Base-by-base conservation (phyloP, 1,284 basidiomycete genomes). In the Taiwanofungus camphoratus region DNA sequence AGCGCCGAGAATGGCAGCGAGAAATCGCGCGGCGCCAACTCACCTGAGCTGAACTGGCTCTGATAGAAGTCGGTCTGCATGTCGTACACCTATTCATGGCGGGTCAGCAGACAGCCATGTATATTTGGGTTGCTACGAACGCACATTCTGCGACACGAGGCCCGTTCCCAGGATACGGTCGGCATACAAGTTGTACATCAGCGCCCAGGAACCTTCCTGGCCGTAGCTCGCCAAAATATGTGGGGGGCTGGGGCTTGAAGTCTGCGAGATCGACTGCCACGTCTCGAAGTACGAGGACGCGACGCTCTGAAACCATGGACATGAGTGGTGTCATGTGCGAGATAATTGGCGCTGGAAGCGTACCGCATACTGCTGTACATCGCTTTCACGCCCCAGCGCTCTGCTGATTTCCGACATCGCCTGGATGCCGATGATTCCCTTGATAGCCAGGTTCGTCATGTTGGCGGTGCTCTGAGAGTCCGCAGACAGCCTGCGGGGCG, bases 371-470 rank as follows among this genome's bases (percentile, higher is more conserved):
- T 77, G 75, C 4, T 61, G 56, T 23, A 69, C 68, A 47, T 67
- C 66, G 6, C 56, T 59, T 1, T 54, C 60, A 42, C 79, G 60
- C 1, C 76, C 79, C 6, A 82, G 50, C n/a, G 75, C 56, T 2
- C 60, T 53, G 2, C 70, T 69, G 30, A 85, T 79, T 44, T 76
- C 66, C 1, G 75, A 66, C 79, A 85, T 83, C 8, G 72, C 79
- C 49, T 71, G 74, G 54, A 87, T 83, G 19, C 79, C 82, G 36
- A 82, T 64, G 46, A 85, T 82, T 4, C 82, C 57, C 36, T 87
- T 87, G 64, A 87, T 79, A 1, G 82, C 82, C 16, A 86, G 70
- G 53, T 88, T 85, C 11, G 83, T 86, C 61, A 85, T 80, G 55
- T 87, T 87, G 20, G 77, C 75, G 4, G 15, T 46, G 19, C 13